Conservation (phyloP, 2,329 filamentous ascomycete species). For the Xylaria sp. region DNA sequence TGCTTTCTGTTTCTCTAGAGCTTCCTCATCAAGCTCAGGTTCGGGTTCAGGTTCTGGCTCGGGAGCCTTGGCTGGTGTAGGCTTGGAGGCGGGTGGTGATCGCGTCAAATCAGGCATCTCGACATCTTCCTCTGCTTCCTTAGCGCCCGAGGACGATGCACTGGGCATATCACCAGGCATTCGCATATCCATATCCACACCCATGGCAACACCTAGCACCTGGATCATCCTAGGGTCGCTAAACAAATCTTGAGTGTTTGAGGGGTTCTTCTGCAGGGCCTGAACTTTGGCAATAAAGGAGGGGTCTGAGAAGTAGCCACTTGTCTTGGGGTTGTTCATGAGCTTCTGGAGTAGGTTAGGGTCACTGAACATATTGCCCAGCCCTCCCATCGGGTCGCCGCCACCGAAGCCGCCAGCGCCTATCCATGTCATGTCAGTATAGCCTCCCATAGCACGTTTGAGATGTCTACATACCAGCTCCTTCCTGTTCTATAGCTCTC, state of each 20-base stretch:
- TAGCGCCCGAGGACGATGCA: constrained; percentile 43
- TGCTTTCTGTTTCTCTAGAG: constrained; percentile 83
- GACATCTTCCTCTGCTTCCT: constrained; percentile 75
- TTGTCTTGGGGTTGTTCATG: constrained; percentile 93
- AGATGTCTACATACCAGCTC: constrained; percentile 46
- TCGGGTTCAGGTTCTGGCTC: constrained; percentile 72
- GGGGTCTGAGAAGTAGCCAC: constrained; percentile 79
- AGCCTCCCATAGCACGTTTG: neutral
- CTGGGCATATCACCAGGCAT: constrained; percentile 50
- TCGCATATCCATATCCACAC: constrained; percentile 85
- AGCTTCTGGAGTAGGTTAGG: constrained; percentile 91
- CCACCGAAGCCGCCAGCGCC: constrained; percentile 59
- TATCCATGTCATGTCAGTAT: constrained; percentile 28
- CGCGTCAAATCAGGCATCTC: constrained; percentile 76
- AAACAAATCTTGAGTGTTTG: constrained; percentile 81
- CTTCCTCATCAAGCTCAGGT: constrained; percentile 81
- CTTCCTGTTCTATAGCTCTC: constrained; percentile 85
- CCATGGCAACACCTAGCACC: constrained; percentile 92
- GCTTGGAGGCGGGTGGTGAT: constrained; percentile 62
- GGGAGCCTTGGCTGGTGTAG: constrained; percentile 57
- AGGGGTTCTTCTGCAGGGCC: constrained; percentile 81
- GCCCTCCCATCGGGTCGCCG: constrained; percentile 75
- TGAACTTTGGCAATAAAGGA: constrained; percentile 92
- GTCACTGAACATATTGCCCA: constrained; percentile 95
- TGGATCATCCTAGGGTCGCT: constrained; percentile 91